These are phyloP conservation scores for Phytophthora constricta DNA, from an alignment of 352 stramenopile genomes.

Conservation along the genomic window DNA sequence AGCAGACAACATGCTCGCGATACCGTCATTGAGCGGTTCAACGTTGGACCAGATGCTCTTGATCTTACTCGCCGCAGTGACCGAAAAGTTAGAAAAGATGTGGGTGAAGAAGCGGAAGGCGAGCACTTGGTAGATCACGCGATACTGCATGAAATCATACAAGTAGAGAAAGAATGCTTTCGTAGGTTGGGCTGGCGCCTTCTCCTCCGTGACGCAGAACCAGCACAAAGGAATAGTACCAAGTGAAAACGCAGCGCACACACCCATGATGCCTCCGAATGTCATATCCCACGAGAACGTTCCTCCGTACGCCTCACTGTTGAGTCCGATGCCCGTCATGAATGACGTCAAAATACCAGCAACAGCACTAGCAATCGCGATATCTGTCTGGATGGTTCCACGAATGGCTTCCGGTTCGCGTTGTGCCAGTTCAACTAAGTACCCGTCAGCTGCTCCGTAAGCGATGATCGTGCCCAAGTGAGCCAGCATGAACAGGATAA, in stretches of 20 bases:
- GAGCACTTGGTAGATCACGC: constrained; percentile 43
- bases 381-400: constrained; percentile 46
- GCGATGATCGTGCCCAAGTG: constrained; percentile 53
- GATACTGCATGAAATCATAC: constrained; percentile 48
- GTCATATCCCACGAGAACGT: constrained; percentile 49
- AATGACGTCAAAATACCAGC: constrained; percentile 41
- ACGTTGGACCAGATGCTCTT: constrained; percentile 42
- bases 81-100: constrained; percentile 41
- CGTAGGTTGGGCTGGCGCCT: constrained; percentile 11
- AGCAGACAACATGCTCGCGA: constrained; percentile 32
- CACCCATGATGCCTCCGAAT: constrained; percentile 47
- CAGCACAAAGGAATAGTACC: constrained; percentile 39
- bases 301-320: constrained; percentile 48
- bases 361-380: constrained; percentile 29
- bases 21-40: constrained; percentile 35
- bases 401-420: constrained; percentile 49
- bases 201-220: constrained; percentile 51
- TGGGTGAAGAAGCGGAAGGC: constrained; percentile 44
- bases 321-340: constrained; percentile 53
- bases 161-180: constrained; percentile 27
- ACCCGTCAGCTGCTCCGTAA: constrained; percentile 43
- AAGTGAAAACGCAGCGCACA: constrained; percentile 36
- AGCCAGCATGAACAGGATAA: constrained; percentile 56
- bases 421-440: constrained; percentile 57
- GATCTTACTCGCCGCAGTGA: constrained; percentile 35